phyloP scores from a whole-genome alignment of 805 yeast genomes.

The Ogataea ganodermae region DNA sequence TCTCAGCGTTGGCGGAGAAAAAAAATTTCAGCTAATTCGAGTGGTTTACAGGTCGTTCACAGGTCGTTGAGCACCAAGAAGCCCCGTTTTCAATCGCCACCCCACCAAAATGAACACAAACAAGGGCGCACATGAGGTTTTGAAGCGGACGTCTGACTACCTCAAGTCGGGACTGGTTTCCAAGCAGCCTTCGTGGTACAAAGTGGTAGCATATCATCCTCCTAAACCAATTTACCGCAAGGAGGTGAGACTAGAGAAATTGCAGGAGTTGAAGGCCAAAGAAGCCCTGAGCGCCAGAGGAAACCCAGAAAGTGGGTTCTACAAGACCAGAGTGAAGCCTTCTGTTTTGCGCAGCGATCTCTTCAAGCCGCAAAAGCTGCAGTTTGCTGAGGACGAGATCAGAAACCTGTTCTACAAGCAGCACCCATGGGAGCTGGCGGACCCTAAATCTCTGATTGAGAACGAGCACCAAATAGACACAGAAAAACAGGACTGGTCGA shows the following conservation, averaged over 20 bases:
- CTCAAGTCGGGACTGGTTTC: conserved; percentile 68
- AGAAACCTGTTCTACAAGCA: conserved; percentile 83
- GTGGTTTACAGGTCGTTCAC: neutral
- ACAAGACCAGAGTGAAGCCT: conserved; percentile 49
- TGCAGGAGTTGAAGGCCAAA: conserved; percentile 25
- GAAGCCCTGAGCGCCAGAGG: conserved; percentile 24
- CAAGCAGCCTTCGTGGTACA: conserved; percentile 85
- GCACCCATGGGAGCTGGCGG: conserved; percentile 97
- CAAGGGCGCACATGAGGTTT: conserved; percentile 71
- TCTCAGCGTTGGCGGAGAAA: too few relatives aligned
- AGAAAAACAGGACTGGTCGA: conserved; percentile 68
- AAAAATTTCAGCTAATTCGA: neutral
- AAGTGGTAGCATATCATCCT: conserved; percentile 79
- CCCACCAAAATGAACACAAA: conserved; percentile 61
- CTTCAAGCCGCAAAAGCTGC: conserved; percentile 53
- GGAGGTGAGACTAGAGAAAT: conserved; percentile 37
- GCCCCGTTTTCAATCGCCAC: neutral
- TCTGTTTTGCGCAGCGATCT: conserved; percentile 43
- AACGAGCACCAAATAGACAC: conserved; percentile 59
- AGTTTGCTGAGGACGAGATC: conserved; percentile 74
- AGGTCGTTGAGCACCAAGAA: neutral
- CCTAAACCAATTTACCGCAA: conserved; percentile 67
- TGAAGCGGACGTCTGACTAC: conserved; percentile 79
- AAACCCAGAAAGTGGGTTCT: conserved; percentile 27
- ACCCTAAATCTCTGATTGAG: conserved; percentile 84